Conservation (phyloP, 345 rosid genomes). For the Raphanus sativus region DNA sequence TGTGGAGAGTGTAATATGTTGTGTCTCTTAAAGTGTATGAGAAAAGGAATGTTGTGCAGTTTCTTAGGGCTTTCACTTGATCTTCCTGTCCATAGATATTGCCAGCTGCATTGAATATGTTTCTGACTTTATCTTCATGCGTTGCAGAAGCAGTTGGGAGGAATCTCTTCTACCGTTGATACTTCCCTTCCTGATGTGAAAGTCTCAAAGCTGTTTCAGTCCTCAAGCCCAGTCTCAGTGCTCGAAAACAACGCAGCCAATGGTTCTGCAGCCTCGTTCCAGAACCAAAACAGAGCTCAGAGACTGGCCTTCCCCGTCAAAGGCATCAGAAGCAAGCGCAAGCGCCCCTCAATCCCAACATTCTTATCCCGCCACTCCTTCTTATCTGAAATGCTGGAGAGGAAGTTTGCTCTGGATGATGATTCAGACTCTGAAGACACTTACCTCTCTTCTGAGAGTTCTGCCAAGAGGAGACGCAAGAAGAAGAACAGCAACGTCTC, state of each 20-base stretch:
- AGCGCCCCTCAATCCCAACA: conserved; percentile 42
- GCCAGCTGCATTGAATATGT: neutral
- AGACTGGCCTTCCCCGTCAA: conserved; percentile 47
- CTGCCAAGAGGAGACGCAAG: conserved; percentile 46
- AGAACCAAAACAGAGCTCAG: conserved; percentile 38
- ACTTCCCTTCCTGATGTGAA: conserved; percentile 43
- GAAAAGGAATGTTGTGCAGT: neutral
- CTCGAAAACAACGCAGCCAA: conserved; percentile 63
- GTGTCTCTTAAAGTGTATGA: conserved; percentile 2
- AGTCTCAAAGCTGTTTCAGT: conserved; percentile 46
- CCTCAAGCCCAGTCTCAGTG: conserved; percentile 76
- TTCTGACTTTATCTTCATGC: conserved; percentile 36
- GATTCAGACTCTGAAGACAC: conserved; percentile 44
- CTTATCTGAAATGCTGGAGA: conserved; percentile 20
- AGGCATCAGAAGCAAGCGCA: conserved; percentile 76
- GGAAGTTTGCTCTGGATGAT: conserved; percentile 31
- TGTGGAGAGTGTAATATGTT: neutral
- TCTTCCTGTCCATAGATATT: neutral
- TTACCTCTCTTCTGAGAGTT: conserved; percentile 31
- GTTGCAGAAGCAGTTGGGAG: conserved; percentile 39
- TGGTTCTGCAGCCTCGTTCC: conserved; percentile 50
- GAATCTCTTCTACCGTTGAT: conserved; percentile 41
- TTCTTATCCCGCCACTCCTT: conserved; percentile 30
- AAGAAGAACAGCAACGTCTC: conserved; percentile 38
- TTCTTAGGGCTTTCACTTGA: neutral